Conservation (phyloP, 305 asterid species). For the Rubia peregrina region DNA sequence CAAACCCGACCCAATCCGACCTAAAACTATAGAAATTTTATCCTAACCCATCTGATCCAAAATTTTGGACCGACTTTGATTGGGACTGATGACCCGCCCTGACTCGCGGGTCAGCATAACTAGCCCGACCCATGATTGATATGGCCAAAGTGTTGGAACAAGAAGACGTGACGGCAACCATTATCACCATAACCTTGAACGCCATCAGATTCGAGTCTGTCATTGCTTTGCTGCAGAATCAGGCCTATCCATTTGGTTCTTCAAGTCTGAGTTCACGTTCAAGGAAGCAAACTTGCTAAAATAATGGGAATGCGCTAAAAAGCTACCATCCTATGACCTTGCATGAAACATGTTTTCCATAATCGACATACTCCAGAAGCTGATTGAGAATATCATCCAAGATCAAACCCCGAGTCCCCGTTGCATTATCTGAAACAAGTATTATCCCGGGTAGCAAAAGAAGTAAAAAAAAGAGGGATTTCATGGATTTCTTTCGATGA, state of each 20-base stretch:
- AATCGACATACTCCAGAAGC: conserved; percentile 6
- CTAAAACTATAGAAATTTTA: too few relatives aligned
- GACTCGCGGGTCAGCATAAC: too few relatives aligned
- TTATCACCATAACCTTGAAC: conserved; percentile 29
- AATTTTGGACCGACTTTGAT: too few relatives aligned
- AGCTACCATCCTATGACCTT: conserved; percentile 23
- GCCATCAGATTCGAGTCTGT: conserved; percentile 22
- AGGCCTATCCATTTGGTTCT: conserved; percentile 18
- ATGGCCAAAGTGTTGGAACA: conserved; percentile 20
- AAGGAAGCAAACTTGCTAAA: conserved; percentile 37
- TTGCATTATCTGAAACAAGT: conserved; percentile 43
- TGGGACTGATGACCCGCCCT: too few relatives aligned
- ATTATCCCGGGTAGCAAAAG: conserved; percentile 29
- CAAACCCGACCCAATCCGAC: too few relatives aligned
- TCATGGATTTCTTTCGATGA: conserved; percentile 55
- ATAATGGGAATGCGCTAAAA: conserved; percentile 37
- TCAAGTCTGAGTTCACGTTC: conserved; percentile 26
- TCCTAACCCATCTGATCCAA: too few relatives aligned
- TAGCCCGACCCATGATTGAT: conserved; percentile 16
- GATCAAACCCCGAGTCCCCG: conserved; percentile 22
- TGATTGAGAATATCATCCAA: conserved; percentile 5
- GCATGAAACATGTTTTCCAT: conserved; percentile 12
- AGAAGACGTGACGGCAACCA: conserved; percentile 10
- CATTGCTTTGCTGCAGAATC: conserved; percentile 14
- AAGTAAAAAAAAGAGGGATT: conserved; percentile 18